A percentile compares a stretch with the other conserved stretches of the same genome.
phyloP scores from a whole-genome alignment of 1,284 basidiomycete genomes.

The Coniophora puteana region DNA sequence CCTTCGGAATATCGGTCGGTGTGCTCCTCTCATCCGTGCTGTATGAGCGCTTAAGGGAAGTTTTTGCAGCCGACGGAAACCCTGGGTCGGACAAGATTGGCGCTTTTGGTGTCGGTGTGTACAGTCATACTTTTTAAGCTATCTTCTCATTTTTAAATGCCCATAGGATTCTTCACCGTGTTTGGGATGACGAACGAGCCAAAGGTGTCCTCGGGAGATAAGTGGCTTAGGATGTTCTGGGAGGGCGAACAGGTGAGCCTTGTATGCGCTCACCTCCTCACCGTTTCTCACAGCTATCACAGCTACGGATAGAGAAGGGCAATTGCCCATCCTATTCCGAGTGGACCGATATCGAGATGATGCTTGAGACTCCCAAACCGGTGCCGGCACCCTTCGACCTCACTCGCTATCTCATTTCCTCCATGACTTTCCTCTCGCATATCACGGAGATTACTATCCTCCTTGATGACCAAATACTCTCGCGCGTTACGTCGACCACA shows the following conservation, averaged over 20 bases:
- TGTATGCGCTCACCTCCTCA: background rate
- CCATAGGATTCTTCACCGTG: slow-evolving; percentile 72
- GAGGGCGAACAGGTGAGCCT: slow-evolving; percentile 65
- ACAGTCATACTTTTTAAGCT: background rate
- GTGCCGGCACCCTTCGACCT: slow-evolving; percentile 85
- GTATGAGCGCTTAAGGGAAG: slow-evolving; percentile 3
- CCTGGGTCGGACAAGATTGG: slow-evolving; percentile 83
- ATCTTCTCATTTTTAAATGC: background rate
- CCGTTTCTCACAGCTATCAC: background rate
- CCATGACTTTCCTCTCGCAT: slow-evolving; percentile 87
- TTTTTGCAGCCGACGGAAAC: slow-evolving; percentile 67
- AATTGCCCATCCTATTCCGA: slow-evolving; percentile 35
- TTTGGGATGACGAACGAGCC: slow-evolving; percentile 87
- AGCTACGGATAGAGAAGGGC: background rate
- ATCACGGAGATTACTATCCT: slow-evolving; percentile 74
- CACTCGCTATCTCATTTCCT: slow-evolving; percentile 84
- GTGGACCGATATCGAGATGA: slow-evolving; percentile 92
- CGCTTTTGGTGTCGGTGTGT: slow-evolving; percentile 77
- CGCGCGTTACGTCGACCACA: slow-evolving; percentile 66
- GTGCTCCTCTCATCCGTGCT: background rate
- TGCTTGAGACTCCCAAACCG: slow-evolving; percentile 44
- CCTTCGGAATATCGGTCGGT: slow-evolving; percentile 80
- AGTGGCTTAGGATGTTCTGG: slow-evolving; percentile 87
- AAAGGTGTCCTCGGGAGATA: slow-evolving; percentile 83
- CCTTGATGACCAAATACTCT: slow-evolving; percentile 74